A percentile compares a stretch with the other conserved stretches of the same genome.
These are phyloP conservation scores for Cynanchum wilfordii DNA, from an alignment of 257 asterid species.

Conservation along the genomic window DNA sequence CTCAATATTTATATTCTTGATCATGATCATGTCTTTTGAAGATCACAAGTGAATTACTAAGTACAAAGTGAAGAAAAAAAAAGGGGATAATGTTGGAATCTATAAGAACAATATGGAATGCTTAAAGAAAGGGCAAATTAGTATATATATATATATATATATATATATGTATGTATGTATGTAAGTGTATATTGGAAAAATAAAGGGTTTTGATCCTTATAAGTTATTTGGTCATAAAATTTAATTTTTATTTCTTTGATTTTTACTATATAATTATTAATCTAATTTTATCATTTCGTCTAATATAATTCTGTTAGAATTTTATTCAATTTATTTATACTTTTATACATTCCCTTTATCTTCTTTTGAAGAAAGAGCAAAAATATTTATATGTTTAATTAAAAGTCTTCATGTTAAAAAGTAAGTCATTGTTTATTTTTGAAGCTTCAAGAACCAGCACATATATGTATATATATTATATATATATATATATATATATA, in stretches of 20 bases:
- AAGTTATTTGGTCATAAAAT: too few relatives aligned
- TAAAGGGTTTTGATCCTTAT: too few relatives aligned
- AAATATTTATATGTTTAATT: not conserved
- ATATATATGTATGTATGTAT: too few relatives aligned
- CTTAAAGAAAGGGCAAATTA: not conserved
- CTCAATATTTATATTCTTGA: too few relatives aligned
- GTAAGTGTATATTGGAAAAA: too few relatives aligned
- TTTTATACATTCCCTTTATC: not conserved
- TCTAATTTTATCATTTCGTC: too few relatives aligned
- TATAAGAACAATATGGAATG: not conserved
- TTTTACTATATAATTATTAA: too few relatives aligned
- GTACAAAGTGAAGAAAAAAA: constrained; percentile 1
- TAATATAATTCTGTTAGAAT: too few relatives aligned
- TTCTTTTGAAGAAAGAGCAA: not conserved
- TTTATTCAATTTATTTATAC: too few relatives aligned
- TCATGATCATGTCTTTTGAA: not conserved
- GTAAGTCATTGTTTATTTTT: not conserved
- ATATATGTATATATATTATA: not conserved
- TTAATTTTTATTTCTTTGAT: too few relatives aligned
- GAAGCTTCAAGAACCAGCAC: not conserved
- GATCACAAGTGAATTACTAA: not conserved
- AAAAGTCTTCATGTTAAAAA: not conserved
- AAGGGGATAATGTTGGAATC: constrained; percentile 26
- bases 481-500: not conserved
- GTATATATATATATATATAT: not conserved